Evolutionary conservation across 768 basidiomycete genomes (phyloP).

Genomic region (Pulveroboletus ravenelii): DNA sequence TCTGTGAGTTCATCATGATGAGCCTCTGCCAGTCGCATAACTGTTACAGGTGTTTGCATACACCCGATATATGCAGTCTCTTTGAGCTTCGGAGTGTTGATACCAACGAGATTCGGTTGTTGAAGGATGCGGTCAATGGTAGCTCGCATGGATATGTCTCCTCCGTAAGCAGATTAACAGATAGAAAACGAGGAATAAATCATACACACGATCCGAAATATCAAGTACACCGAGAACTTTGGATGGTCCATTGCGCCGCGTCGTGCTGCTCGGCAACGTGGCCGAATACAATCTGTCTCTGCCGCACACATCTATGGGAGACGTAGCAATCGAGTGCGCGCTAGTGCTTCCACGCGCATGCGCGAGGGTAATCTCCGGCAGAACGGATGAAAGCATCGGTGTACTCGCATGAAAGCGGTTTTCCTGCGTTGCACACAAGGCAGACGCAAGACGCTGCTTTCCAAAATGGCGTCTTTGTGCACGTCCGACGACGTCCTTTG

Average conservation of each 20-base stretch:
- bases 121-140: conserved; percentile 29
- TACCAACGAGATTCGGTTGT: conserved; percentile 22
- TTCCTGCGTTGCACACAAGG: conserved; percentile 24
- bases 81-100: background rate
- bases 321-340: background rate
- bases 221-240: conserved; percentile 25
- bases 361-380: conserved; percentile 23
- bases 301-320: background rate
- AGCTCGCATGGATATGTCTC: conserved; percentile 27
- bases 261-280: conserved; percentile 1
- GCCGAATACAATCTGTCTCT: conserved; percentile 6
- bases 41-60: background rate
- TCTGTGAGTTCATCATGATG: background rate
- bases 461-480: conserved; percentile 59
- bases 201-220: conserved; percentile 24
- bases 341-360: conserved; percentile 19
- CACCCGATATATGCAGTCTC: background rate
- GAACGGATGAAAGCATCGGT: conserved; percentile 7
- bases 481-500: conserved; percentile 51
- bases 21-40: background rate
- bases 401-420: conserved; percentile 1
- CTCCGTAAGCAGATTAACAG: background rate
- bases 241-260: conserved; percentile 14
- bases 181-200: conserved; percentile 1
- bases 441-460: conserved; percentile 51